Evolutionary conservation across 2,329 filamentous ascomycete species (phyloP).

Genomic region (Beauveria pseudobassiana): DNA sequence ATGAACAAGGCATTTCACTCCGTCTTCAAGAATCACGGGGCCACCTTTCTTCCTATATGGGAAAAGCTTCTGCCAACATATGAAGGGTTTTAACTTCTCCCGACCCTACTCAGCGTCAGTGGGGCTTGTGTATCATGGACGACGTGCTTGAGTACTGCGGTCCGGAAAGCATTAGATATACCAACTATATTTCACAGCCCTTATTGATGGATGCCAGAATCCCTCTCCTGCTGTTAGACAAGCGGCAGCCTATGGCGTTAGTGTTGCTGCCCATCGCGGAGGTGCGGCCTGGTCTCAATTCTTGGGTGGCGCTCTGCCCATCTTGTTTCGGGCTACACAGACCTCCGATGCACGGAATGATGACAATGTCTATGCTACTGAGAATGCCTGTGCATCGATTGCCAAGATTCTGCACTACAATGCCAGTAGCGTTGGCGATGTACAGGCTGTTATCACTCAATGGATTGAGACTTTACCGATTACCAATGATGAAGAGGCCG

Average conservation of each 20-base stretch:
- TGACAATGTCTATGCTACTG: conserved; percentile 93
- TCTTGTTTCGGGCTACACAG: conserved; percentile 77
- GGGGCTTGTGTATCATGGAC: conserved; percentile 98
- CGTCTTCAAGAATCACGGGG: conserved; percentile 94
- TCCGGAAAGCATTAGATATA: conserved; percentile 77
- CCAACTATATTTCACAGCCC: conserved; percentile 79
- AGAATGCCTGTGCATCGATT: conserved; percentile 93
- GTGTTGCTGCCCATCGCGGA: conserved; percentile 89
- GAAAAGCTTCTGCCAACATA: conserved; percentile 80
- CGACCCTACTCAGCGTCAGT: conserved; percentile 90
- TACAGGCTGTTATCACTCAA: conserved; percentile 67
- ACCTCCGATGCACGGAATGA: conserved; percentile 77
- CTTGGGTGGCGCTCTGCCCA: conserved; percentile 68
- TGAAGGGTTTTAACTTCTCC: conserved; percentile 71
- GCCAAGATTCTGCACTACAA: conserved; percentile 96
- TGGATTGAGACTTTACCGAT: conserved; percentile 92
- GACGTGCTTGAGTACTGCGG: conserved; percentile 97
- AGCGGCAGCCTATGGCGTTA: conserved; percentile 91
- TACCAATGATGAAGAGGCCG: conserved; percentile 92
- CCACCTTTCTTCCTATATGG: conserved; percentile 79
- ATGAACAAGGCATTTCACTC: conserved; percentile 99
- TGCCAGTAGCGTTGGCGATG: conserved; percentile 64
- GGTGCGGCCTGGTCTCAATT: conserved; percentile 84
- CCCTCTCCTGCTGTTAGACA: conserved; percentile 85
- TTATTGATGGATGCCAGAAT: conserved; percentile 81